Base-by-base conservation (phyloP, 257 asterid species). In the Gentiana macrophylla region DNA sequence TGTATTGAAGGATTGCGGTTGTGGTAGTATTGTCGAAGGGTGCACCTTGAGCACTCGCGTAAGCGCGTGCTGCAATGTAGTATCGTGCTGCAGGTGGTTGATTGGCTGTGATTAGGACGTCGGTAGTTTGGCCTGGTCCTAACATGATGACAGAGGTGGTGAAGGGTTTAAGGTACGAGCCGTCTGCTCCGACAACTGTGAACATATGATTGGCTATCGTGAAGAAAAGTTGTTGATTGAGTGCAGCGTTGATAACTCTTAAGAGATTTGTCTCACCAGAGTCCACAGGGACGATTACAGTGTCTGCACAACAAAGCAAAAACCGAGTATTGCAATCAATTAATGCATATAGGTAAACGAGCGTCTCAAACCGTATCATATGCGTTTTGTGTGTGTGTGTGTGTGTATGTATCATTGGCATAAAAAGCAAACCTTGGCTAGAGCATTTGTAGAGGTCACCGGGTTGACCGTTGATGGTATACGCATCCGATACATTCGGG, bases 61-160 rank as follows among this genome's bases (percentile, higher is more conserved):
- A 91, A 50, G 98, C 96, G 1, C 89, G 82, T n/a, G 88, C 92
- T 1, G 98, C 94, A 0, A 91, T 74, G 77, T 87, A 79, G 81
- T 91, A 91, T n/a, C 70, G 57, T 47, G 74, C 72, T 0, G 98
- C 86, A 10, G 82, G 76, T 63, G 82, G 95, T 63, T 84, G 96
- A 54, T 87, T 67, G 7, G 86, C 79, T 0, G 84, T 83, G 70
- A 91, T 71, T 4, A 91, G 82, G 51, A 91, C 95, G 57, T 91
- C 95, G 2, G 98, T 91, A 15, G 98, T 91, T 54, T 91, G 90
- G 12, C 98, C 96, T 0, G 98, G 98, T 4, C 98, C 98, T 32
- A 91, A 78, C 98, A 91, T 84, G 70, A 91, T 58, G 52, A 83
- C 84, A 1, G 86, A 69, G 65, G 98, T 84, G 60, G 82, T 83